Evolutionary conservation across 164 flowering plant genomes (phyloP).

Genomic region (Macadamia tetraphylla): DNA sequence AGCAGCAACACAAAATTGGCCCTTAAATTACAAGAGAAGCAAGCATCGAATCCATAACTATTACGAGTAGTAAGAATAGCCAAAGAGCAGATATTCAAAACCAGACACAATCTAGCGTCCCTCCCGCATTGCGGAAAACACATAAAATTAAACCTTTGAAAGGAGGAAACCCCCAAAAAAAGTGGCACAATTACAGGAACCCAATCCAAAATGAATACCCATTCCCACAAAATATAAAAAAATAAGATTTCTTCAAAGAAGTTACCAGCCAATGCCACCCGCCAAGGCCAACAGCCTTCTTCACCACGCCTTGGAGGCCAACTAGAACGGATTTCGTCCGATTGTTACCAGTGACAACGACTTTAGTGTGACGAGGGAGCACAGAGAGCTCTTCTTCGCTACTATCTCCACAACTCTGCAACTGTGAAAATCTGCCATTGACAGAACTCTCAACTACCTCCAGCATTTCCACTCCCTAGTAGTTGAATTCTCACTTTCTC

Average conservation of each 20-base stretch:
- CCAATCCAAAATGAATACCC: slow-evolving; percentile 8
- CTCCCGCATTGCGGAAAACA: slow-evolving; percentile 21
- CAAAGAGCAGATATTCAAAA: background rate
- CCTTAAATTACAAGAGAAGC: background rate
- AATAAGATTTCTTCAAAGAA: background rate
- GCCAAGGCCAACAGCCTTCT: slow-evolving; percentile 88
- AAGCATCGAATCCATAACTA: background rate
- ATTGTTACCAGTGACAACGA: slow-evolving; percentile 80
- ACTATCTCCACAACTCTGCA: slow-evolving; percentile 69
- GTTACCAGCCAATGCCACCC: slow-evolving; percentile 99
- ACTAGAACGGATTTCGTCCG: slow-evolving; percentile 84
- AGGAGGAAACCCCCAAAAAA: slow-evolving; percentile 8
- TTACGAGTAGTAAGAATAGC: background rate
- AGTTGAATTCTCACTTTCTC: too few species aligned
- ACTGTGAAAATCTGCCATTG: slow-evolving; percentile 48
- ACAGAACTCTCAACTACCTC: slow-evolving; percentile 53
- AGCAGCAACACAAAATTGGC: background rate
- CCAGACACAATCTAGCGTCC: background rate
- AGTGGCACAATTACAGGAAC: background rate
- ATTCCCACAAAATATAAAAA: background rate
- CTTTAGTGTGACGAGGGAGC: slow-evolving; percentile 80
- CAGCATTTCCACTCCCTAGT: slow-evolving; percentile 31
- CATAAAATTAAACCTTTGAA: background rate
- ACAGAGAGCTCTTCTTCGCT: slow-evolving; percentile 83
- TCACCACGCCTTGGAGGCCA: slow-evolving; percentile 80